A percentile compares a stretch with the other conserved stretches of the same genome.
Evolutionary conservation across 495 filamentous ascomycete genomes (phyloP).

Genomic region (Podospora fimiseda): DNA sequence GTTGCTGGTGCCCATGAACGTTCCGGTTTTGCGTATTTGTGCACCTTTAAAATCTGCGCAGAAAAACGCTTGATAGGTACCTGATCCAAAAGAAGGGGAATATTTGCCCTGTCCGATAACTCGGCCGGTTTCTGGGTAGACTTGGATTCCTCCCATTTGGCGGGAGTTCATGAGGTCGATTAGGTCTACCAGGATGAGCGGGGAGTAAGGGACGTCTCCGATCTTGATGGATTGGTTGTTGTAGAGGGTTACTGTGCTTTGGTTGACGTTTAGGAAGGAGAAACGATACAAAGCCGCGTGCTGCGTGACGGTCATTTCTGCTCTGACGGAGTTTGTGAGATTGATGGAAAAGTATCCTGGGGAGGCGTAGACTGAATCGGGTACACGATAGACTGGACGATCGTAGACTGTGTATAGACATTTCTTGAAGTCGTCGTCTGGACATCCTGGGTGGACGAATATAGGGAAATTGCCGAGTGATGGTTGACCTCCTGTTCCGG

Average conservation of each 20-base stretch:
- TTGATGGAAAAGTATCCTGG: constrained; percentile 65
- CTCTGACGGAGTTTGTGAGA: constrained; percentile 54
- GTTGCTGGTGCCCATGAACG: constrained; percentile 41
- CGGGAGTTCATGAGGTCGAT: constrained; percentile 57
- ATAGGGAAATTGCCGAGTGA: constrained; percentile 73
- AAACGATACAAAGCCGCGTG: constrained; percentile 66
- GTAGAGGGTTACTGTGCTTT: constrained; percentile 19
- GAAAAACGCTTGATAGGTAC: constrained; percentile 52
- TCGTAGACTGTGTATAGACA: constrained; percentile 53
- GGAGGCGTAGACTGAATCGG: constrained; percentile 47
- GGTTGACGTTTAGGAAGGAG: constrained; percentile 38
- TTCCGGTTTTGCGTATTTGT: constrained; percentile 50
- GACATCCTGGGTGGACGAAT: constrained; percentile 61
- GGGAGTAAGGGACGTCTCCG: constrained; percentile 40
- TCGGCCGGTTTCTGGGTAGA: constrained; percentile 47
- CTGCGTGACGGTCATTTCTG: constrained; percentile 65
- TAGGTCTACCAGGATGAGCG: constrained; percentile 58
- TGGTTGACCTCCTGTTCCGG: constrained; percentile 49
- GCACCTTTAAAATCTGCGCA: constrained; percentile 67
- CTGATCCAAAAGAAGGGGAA: constrained; percentile 61
- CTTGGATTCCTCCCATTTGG: constrained; percentile 49
- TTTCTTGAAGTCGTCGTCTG: constrained; percentile 52
- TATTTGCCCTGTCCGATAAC: constrained; percentile 60
- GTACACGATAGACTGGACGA: constrained; percentile 42
- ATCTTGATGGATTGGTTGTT: background rate